These are phyloP conservation scores for Hanseniaspora guilliermondii DNA, from an alignment of 805 yeast species.

Conservation along the genomic window DNA sequence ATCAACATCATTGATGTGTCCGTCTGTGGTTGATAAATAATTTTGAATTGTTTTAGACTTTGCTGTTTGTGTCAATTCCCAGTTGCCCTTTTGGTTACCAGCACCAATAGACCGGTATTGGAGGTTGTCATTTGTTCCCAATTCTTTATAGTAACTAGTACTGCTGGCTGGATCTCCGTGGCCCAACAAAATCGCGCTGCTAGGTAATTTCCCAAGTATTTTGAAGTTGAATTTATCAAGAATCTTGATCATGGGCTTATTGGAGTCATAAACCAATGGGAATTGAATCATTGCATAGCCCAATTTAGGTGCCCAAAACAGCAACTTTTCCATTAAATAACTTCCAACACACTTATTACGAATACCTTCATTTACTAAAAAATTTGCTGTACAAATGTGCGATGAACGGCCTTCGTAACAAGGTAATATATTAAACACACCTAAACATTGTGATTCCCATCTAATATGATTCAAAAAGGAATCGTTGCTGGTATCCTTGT, in stretches of 20 bases:
- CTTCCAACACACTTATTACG: constrained; percentile 86
- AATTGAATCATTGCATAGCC: constrained; percentile 79
- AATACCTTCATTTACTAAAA: constrained; percentile 84
- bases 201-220: constrained; percentile 64
- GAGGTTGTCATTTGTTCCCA: constrained; percentile 28
- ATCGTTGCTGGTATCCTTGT: constrained; percentile 18
- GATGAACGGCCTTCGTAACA: constrained; percentile 87
- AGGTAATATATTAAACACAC: constrained; percentile 73
- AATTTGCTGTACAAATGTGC: constrained; percentile 82
- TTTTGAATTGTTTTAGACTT: constrained; percentile 10
- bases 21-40: constrained; percentile 9
- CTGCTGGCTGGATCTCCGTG: constrained; percentile 79
- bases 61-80: background rate
- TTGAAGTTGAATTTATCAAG: constrained; percentile 67
- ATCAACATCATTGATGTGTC: constrained; percentile 12
- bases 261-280: constrained; percentile 79
- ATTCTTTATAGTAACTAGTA: constrained; percentile 68
- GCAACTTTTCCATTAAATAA: constrained; percentile 66
- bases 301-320: constrained; percentile 82
- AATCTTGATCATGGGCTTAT: constrained; percentile 66
- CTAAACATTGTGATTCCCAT: constrained; percentile 90
- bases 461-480: constrained; percentile 33
- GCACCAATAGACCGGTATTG: constrained; percentile 3
- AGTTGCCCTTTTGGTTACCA: background rate
- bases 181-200: constrained; percentile 82